A percentile compares a stretch with the other conserved stretches of the same genome.
Evolutionary conservation across 164 flowering plant genomes (phyloP).

Genomic region (Vitis labrusca): DNA sequence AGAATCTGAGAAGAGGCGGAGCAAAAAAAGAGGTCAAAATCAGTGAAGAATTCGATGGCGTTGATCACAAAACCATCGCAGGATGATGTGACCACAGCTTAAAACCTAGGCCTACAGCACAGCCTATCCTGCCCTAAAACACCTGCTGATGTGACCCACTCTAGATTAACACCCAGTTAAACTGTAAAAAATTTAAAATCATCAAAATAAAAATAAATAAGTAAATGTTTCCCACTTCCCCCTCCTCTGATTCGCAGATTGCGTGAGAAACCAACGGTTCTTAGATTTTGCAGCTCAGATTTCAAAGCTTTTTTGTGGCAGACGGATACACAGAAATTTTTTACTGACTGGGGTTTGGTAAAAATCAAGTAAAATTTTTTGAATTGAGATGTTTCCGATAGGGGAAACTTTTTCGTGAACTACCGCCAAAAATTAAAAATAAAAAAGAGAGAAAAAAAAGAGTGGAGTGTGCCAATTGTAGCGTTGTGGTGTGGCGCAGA

Average conservation of each 20-base stretch:
- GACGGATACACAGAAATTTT: not conserved
- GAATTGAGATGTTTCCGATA: slow-evolving; percentile 3
- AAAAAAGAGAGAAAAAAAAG: not conserved
- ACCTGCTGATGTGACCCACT: slow-evolving; percentile 87
- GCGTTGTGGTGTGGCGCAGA: not conserved
- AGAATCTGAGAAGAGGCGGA: too few relatives aligned
- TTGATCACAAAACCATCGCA: slow-evolving; percentile 4
- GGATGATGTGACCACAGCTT: slow-evolving; percentile 33
- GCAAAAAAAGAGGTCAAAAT: not conserved
- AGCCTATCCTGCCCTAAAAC: slow-evolving; percentile 14
- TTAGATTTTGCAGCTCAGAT: slow-evolving; percentile 13
- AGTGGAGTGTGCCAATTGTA: not conserved
- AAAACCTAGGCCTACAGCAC: slow-evolving; percentile 28
- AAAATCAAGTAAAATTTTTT: not conserved
- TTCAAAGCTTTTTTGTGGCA: slow-evolving; percentile 18
- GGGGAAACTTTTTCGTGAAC: not conserved
- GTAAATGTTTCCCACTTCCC: too few relatives aligned
- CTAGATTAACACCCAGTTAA: slow-evolving; percentile 48
- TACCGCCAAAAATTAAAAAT: slow-evolving; percentile 10
- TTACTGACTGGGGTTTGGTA: not conserved
- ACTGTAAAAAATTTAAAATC: slow-evolving; percentile 22
- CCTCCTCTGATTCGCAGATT: not conserved
- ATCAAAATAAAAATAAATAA: too few relatives aligned
- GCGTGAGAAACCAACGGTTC: slow-evolving; percentile 20
- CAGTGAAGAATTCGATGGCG: slow-evolving; percentile 7